Evolutionary conservation across 768 basidiomycete genomes (phyloP), one percentile per base, ranked within the genome.

Genomic region (Leccinum truebloodii): DNA sequence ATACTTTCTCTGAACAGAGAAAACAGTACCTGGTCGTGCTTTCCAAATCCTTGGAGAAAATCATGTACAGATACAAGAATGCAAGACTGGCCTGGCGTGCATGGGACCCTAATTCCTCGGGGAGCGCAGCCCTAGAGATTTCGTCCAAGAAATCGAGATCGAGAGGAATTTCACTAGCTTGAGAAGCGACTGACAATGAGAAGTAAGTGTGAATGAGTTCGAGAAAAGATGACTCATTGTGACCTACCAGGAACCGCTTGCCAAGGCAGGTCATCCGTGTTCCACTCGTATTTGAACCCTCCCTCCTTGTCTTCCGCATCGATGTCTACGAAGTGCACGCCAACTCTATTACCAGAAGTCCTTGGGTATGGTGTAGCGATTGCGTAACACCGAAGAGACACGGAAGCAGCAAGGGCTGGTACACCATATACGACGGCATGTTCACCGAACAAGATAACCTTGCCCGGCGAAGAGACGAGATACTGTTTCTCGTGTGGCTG

Each of bases 361-460:
- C 92, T 94, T 20, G 83, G 75, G 55, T 92, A 86, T 13, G 91
- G 89, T 4, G 87, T 86, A 39, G 88, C 81, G 55, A 94, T 82
- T 5, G 90, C 92, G 76, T 94, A 99, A 74, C 95, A 98, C 54
- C 97, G 90, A 54, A 99, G 87, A 74, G 95, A 94, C 39, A 98
- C 90, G 12, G 95, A 89, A 30, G 95, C 95, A 14, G 96, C 96
- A 54, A 99, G 85, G 10, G 96, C 96, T 63, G 96, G 95, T 88
- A 94, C 90, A 57, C 97, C 97, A 72, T 98, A 89, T 20, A 99
- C 97, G 54, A 99, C 97, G 18, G 97, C 96, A 75, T 99, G 97
- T 76, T 99, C 97, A 52, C 97, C 97, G 65, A 98, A 99, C 63
- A 99, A 75, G 65, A 99, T 98, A 60, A 98, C 92, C 72, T 99